A percentile compares a stretch with the other conserved stretches of the same genome.
phyloP scores from a whole-genome alignment of 2,329 filamentous ascomycete genomes.

The Epichloe uncinata region DNA sequence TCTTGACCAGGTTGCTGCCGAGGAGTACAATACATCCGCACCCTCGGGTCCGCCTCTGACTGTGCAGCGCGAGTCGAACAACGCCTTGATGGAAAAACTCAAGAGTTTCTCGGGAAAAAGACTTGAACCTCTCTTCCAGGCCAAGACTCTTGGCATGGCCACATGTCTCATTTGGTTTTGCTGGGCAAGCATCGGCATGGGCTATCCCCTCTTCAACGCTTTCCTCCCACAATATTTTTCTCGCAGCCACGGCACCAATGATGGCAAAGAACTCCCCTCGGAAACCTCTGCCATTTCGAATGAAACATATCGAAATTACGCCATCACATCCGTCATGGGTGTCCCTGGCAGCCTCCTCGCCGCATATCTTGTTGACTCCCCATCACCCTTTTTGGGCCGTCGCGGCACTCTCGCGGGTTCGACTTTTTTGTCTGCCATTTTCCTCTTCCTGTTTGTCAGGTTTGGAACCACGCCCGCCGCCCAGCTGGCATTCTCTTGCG shows the following conservation, averaged over 20 bases:
- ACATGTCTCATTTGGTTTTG: conserved; percentile 58
- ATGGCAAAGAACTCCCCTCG: conserved; percentile 11
- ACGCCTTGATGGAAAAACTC: conserved; percentile 44
- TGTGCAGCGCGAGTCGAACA: conserved; percentile 14
- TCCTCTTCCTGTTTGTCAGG: conserved; percentile 53
- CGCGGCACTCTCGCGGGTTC: conserved; percentile 58
- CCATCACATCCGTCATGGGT: conserved; percentile 64
- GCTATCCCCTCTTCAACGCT: conserved; percentile 77
- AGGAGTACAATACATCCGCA: conserved; percentile 21
- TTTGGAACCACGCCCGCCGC: conserved; percentile 40
- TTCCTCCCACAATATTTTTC: conserved; percentile 77
- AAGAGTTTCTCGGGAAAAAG: conserved; percentile 53
- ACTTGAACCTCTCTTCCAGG: conserved; percentile 51
- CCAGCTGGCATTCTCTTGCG: conserved; percentile 53
- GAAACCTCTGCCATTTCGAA: conserved; percentile 26
- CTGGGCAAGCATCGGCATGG: conserved; percentile 75
- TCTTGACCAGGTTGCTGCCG: conserved; percentile 39
- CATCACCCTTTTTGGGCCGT: conserved; percentile 49
- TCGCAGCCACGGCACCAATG: conserved; percentile 30
- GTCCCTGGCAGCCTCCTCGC: conserved; percentile 66
- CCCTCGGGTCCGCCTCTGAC: conserved; percentile 7
- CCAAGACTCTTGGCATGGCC: conserved; percentile 35
- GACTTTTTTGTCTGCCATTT: conserved; percentile 53
- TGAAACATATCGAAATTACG: conserved; percentile 64
- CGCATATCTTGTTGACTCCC: conserved; percentile 55